These are phyloP conservation scores for Penicillium sp. DNA, from an alignment of 2,329 filamentous ascomycete species.

Conservation along the genomic window DNA sequence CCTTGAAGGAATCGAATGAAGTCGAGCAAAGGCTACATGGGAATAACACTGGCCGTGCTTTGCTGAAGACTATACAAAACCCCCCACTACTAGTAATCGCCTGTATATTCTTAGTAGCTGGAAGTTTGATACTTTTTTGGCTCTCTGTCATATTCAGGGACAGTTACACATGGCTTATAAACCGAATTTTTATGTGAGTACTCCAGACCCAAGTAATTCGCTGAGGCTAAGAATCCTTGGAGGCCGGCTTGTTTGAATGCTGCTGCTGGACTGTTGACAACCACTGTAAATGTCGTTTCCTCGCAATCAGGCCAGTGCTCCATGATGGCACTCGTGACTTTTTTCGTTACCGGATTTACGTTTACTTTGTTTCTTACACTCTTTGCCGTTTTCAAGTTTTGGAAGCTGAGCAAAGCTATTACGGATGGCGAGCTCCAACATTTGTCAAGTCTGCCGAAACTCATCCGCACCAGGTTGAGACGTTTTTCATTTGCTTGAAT, in stretches of 20 bases:
- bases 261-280: conserved; percentile 1
- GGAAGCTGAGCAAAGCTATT: not conserved
- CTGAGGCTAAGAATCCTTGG: not conserved
- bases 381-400: not conserved
- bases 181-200: conserved; percentile 1
- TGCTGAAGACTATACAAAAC: not conserved
- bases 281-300: not conserved
- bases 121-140: not conserved
- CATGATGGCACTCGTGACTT: not conserved
- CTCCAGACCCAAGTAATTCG: not conserved
- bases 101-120: not conserved
- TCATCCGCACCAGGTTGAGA: no score
- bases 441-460: not conserved
- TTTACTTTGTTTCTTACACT: not conserved
- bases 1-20: not conserved
- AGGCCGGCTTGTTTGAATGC: conserved; percentile 2
- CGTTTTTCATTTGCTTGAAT: no score
- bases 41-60: not conserved
- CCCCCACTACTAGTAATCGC: not conserved
- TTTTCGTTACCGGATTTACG: not conserved
- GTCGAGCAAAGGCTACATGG: not conserved
- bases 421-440: not conserved
- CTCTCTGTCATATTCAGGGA: not conserved
- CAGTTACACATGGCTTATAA: conserved; percentile 1
- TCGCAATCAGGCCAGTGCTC: not conserved